Percentiles rank a stretch among this genome's conserved stretches.
phyloP scores from a whole-genome alignment of 768 basidiomycete species.

The Mycena olivaceomarginata region DNA sequence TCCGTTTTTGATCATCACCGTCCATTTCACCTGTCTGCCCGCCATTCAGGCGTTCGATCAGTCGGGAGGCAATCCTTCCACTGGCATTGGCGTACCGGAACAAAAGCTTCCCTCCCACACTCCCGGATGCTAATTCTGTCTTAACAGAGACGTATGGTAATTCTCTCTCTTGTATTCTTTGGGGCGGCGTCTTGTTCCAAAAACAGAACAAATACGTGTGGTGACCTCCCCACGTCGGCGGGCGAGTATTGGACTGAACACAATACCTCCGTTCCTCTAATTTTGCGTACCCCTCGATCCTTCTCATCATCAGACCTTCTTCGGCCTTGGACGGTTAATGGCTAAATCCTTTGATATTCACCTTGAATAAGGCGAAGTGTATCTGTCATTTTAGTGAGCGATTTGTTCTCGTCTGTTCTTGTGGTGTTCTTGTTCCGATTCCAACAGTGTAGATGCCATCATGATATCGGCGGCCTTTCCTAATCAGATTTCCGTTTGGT shows the following conservation, averaged over 20 bases:
- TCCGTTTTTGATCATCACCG: slow-evolving; percentile 16
- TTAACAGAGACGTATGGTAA: background rate
- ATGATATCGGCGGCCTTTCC: slow-evolving; percentile 1
- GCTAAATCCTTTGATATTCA: slow-evolving; percentile 17
- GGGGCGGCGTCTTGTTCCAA: slow-evolving; percentile 4
- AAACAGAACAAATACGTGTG: background rate
- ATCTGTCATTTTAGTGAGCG: slow-evolving; percentile 34
- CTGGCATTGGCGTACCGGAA: slow-evolving; percentile 13
- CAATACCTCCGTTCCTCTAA: no score
- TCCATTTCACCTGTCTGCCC: slow-evolving; percentile 18
- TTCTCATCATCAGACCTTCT: slow-evolving; percentile 28
- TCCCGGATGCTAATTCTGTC: background rate
- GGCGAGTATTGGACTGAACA: no score
- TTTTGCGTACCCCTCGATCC: no score
- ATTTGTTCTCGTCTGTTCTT: background rate
- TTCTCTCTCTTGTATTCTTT: background rate
- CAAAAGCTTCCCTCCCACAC: background rate
- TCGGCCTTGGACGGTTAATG: slow-evolving; percentile 6
- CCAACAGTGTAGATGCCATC: slow-evolving; percentile 12
- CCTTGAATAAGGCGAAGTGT: no score
- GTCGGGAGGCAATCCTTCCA: background rate
- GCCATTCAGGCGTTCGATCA: background rate
- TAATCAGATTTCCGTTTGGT: background rate
- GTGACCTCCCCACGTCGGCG: no score
- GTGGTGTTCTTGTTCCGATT: background rate